Percentiles rank a stretch among this genome's conserved stretches.
These are phyloP conservation scores for Aspergillus latus DNA, from an alignment of 2,329 filamentous ascomycete genomes.

Conservation along the genomic window DNA sequence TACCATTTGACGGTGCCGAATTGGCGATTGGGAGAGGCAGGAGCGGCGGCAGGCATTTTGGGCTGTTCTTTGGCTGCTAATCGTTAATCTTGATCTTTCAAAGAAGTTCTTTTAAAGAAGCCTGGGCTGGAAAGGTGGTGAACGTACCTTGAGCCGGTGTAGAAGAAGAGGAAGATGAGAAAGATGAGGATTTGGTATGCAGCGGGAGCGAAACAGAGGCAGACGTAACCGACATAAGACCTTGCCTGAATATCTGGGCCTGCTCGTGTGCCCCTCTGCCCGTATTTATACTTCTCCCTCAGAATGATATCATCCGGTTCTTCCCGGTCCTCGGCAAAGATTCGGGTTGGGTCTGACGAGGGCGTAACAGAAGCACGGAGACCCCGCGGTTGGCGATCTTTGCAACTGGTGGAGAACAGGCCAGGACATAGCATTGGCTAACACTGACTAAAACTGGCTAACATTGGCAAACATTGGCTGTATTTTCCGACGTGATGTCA, in stretches of 20 bases:
- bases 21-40: conserved; percentile 1
- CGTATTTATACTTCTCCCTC: neutral
- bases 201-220: neutral
- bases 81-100: neutral
- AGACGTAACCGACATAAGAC: neutral
- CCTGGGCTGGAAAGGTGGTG: neutral
- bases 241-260: neutral
- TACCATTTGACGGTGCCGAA: conserved; percentile 12
- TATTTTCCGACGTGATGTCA: neutral
- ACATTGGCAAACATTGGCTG: neutral
- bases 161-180: neutral
- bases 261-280: neutral
- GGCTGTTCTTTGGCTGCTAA: neutral
- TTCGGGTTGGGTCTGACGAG: neutral
- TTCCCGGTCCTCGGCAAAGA: conserved; percentile 1
- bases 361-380: neutral
- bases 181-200: neutral
- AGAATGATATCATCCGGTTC: neutral
- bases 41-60: neutral
- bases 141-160: neutral
- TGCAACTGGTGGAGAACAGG: neutral
- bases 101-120: neutral
- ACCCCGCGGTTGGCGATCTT: neutral
- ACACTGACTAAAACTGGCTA: too few relatives aligned
- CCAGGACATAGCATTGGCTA: neutral